phyloP scores from a whole-genome alignment of 768 basidiomycete species.

The Hysterangium stoloniferum region DNA sequence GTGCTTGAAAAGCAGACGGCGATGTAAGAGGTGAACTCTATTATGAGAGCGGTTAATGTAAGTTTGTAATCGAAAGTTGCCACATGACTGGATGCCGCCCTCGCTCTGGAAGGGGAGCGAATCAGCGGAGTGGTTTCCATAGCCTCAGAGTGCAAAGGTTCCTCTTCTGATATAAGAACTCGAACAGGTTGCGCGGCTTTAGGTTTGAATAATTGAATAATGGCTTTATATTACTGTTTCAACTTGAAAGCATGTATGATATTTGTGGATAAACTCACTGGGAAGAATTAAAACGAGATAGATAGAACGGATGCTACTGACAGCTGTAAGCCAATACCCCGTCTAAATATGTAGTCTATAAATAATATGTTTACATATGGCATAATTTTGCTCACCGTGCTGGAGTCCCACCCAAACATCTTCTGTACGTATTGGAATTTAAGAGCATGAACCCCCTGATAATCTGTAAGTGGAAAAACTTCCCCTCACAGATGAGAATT shows the following conservation, averaged over 20 bases:
- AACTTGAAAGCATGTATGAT: not conserved
- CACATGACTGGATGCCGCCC: conserved; percentile 25
- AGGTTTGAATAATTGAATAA: conserved; percentile 47
- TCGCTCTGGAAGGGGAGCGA: conserved; percentile 8
- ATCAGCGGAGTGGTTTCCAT: not conserved
- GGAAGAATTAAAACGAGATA: conserved; percentile 54
- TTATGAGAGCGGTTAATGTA: conserved; percentile 49
- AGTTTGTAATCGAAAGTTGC: conserved; percentile 62
- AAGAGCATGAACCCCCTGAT: conserved; percentile 46
- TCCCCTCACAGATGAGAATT: not conserved
- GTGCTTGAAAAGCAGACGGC: conserved; percentile 41
- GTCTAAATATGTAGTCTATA: conserved; percentile 31
- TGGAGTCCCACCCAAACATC: conserved; percentile 60
- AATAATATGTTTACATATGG: not conserved
- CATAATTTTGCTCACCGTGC: conserved; percentile 36
- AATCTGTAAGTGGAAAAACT: not conserved
- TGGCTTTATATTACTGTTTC: conserved; percentile 28
- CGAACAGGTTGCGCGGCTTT: conserved; percentile 22
- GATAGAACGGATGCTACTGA: conserved; percentile 46
- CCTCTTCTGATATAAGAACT: conserved; percentile 14
- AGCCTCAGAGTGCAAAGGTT: conserved; percentile 14
- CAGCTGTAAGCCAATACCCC: conserved; percentile 63
- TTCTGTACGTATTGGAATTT: conserved; percentile 60
- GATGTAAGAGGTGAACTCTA: conserved; percentile 48
- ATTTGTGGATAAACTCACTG: conserved; percentile 31